Evolutionary conservation across 2,329 filamentous ascomycete genomes (phyloP).

Genomic region (Fonsecaea pedrosoi): DNA sequence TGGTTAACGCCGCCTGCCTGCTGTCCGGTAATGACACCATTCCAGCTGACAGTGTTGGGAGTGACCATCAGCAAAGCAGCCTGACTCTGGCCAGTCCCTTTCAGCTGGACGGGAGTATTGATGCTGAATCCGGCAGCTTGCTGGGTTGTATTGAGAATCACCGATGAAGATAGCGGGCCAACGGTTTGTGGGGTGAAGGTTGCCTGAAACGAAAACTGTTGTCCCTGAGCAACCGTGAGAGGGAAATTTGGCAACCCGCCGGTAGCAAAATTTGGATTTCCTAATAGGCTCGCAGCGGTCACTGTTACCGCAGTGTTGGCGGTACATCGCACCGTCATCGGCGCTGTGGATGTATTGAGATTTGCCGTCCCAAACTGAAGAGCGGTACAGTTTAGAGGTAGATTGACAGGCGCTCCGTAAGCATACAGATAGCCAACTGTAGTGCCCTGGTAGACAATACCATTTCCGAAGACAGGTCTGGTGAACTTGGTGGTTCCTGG

Average conservation of each 20-base stretch:
- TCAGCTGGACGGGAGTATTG: slow-evolving; percentile 48
- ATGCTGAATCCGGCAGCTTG: slow-evolving; percentile 48
- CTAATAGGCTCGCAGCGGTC: slow-evolving; percentile 33
- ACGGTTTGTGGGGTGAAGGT: slow-evolving; percentile 47
- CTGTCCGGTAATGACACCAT: slow-evolving; percentile 48
- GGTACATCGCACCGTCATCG: slow-evolving; percentile 28
- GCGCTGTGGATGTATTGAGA: slow-evolving; percentile 47
- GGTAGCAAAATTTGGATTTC: slow-evolving; percentile 48
- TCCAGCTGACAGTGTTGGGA: slow-evolving; percentile 50
- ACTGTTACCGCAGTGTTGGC: slow-evolving; percentile 46
- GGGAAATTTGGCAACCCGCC: slow-evolving; percentile 49
- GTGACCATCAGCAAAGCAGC: slow-evolving; percentile 47
- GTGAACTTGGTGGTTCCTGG: slow-evolving; percentile 42
- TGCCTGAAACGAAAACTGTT: slow-evolving; percentile 51
- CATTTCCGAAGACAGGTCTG: slow-evolving; percentile 42
- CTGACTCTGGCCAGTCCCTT: slow-evolving; percentile 49
- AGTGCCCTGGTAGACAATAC: slow-evolving; percentile 39
- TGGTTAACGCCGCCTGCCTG: slow-evolving; percentile 43
- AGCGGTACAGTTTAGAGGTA: slow-evolving; percentile 51
- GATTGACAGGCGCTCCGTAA: slow-evolving; percentile 50
- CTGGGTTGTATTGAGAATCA: slow-evolving; percentile 51
- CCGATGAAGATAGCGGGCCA: slow-evolving; percentile 47
- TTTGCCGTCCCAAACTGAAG: slow-evolving; percentile 52
- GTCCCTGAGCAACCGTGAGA: slow-evolving; percentile 44
- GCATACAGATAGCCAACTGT: slow-evolving; percentile 40